phyloP scores from a whole-genome alignment of 2,329 filamentous ascomycete genomes.

The Arthrobotrys conoides region DNA sequence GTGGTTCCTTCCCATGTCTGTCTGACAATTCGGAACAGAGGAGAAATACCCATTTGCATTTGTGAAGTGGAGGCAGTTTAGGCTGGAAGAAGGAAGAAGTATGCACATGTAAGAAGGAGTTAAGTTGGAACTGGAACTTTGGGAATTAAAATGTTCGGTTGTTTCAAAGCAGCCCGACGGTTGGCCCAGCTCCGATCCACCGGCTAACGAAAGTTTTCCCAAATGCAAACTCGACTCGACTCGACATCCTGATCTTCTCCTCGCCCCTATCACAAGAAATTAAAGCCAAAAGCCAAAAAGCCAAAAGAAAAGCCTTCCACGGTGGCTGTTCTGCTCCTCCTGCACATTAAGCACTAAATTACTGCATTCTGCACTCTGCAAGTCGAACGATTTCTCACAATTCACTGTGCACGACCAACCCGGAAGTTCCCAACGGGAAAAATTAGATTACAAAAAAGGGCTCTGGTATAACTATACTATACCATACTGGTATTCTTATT shows the following conservation, averaged over 20 bases:
- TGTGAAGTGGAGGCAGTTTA: slow-evolving; percentile 11
- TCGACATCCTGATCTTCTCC: not conserved
- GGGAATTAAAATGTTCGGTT: slow-evolving; percentile 35
- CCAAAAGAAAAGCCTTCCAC: not conserved
- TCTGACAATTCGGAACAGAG: not conserved
- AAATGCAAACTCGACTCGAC: slow-evolving; percentile 28
- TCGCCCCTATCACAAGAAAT: slow-evolving; percentile 13
- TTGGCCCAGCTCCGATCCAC: slow-evolving; percentile 20
- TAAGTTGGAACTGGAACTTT: no score
- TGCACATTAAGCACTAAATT: slow-evolving; percentile 17
- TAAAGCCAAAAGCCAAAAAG: not conserved
- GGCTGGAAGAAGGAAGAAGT: slow-evolving; percentile 23
- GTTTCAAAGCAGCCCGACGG: slow-evolving; percentile 37
- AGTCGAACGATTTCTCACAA: not conserved
- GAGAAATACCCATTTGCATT: not conserved
- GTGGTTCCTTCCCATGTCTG: not conserved
- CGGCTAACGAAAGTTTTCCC: slow-evolving; percentile 23
- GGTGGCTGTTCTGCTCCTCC: slow-evolving; percentile 18
- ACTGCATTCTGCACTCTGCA: slow-evolving; percentile 6
- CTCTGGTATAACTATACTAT: no score
- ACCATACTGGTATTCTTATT: slow-evolving; percentile 4
- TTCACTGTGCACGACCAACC: slow-evolving; percentile 25
- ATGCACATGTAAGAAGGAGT: no score
- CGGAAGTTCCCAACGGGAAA: slow-evolving; percentile 27
- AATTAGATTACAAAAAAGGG: slow-evolving; percentile 4